These are phyloP conservation scores for Stramenopiles sp. DNA, from an alignment of 352 stramenopile genomes.

Conservation along the genomic window DNA sequence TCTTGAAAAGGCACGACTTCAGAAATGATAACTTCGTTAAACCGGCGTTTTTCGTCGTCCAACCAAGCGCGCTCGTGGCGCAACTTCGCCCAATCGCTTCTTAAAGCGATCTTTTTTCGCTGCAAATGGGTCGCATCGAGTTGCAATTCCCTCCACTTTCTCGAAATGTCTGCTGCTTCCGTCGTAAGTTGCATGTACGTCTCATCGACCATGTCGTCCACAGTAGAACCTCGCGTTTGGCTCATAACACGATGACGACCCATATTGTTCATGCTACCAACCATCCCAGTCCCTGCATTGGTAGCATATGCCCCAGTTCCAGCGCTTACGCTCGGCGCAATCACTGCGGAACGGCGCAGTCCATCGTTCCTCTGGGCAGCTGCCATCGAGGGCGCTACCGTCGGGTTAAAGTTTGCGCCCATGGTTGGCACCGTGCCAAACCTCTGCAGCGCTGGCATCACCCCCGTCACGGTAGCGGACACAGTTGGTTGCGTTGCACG, in stretches of 20 bases:
- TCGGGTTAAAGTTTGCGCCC: background rate
- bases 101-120: background rate
- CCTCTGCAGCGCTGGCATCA: background rate
- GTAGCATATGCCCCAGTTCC: no score
- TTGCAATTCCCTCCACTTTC: background rate
- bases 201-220: background rate
- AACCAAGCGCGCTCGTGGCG: background rate
- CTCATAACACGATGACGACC: background rate
- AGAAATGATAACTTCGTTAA: background rate
- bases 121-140: background rate
- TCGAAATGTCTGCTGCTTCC: background rate
- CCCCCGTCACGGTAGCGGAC: background rate
- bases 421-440: background rate
- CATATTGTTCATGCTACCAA: background rate
- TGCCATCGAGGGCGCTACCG: background rate
- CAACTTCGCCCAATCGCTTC: background rate
- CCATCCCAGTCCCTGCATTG: no score
- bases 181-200: background rate
- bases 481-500: background rate
- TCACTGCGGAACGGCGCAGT: no score
- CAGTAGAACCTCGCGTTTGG: background rate
- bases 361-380: background rate
- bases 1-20: background rate
- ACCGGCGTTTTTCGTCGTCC: background rate
- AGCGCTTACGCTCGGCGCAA: no score